A percentile compares a stretch with the other conserved stretches of the same genome.
phyloP scores from a whole-genome alignment of 495 filamentous ascomycete species.

The Xylaria cubensis region DNA sequence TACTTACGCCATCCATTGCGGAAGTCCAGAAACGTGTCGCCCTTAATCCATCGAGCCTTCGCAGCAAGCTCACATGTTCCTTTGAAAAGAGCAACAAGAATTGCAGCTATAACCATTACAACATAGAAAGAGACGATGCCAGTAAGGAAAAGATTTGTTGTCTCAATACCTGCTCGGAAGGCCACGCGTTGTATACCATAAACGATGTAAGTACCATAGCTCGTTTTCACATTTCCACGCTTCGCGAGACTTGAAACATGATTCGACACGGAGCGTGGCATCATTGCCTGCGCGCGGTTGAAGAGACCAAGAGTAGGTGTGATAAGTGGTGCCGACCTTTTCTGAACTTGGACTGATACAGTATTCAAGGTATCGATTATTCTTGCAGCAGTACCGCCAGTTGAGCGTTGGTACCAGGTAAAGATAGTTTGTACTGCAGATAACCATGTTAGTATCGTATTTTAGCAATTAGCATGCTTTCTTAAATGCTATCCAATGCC shows the following conservation, averaged over 20 bases:
- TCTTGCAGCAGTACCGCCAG: conserved; percentile 84
- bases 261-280: conserved; percentile 60
- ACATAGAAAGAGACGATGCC: conserved; percentile 89
- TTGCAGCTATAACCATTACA: conserved; percentile 72
- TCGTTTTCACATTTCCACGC: conserved; percentile 54
- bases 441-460: conserved; percentile 28
- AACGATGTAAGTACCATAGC: conserved; percentile 66
- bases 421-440: conserved; percentile 75
- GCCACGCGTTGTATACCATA: conserved; percentile 89
- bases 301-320: conserved; percentile 47
- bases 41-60: conserved; percentile 77
- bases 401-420: conserved; percentile 96
- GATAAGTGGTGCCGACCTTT: conserved; percentile 58
- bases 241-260: conserved; percentile 48
- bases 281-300: conserved; percentile 54
- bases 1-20: conserved; percentile 75
- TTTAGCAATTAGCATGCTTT: background rate
- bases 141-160: conserved; percentile 93
- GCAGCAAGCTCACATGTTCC: conserved; percentile 72
- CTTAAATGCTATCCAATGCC: background rate
- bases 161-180: conserved; percentile 84
- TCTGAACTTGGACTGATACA: conserved; percentile 85
- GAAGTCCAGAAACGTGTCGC: conserved; percentile 91
- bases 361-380: conserved; percentile 73
- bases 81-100: conserved; percentile 82